Conservation (phyloP, 305 asterid genomes). For the Fraxinus sp. region DNA sequence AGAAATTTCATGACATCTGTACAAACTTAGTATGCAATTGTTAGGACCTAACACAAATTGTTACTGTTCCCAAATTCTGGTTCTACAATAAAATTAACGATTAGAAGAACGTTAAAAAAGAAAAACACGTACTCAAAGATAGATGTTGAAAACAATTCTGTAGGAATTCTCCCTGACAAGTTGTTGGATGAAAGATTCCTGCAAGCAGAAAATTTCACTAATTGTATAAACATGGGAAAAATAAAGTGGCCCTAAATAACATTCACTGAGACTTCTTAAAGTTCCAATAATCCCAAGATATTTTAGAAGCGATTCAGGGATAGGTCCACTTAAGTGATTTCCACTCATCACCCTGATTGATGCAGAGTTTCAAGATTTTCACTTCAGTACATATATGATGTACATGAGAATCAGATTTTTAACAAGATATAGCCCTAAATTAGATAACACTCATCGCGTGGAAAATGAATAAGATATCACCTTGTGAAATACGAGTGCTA, state of each 20-base stretch:
- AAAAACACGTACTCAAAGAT: conserved; percentile 55
- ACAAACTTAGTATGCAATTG: neutral
- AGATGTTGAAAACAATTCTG: conserved; percentile 50
- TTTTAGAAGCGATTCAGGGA: conserved; percentile 60
- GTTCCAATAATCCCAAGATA: conserved; percentile 48
- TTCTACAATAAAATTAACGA: neutral
- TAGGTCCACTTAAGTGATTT: conserved; percentile 54
- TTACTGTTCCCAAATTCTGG: neutral
- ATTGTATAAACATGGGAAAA: neutral
- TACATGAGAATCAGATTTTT: neutral
- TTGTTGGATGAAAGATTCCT: conserved; percentile 87
- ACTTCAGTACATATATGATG: neutral
- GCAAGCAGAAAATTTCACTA: conserved; percentile 14
- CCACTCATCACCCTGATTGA: conserved; percentile 59
- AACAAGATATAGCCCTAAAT: neutral
- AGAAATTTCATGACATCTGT: neutral
- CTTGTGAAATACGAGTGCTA: neutral
- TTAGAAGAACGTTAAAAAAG: neutral
- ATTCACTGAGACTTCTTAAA: conserved; percentile 39
- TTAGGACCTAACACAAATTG: neutral
- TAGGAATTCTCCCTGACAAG: conserved; percentile 70
- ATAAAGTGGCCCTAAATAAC: neutral
- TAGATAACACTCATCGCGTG: neutral
- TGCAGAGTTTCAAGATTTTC: conserved; percentile 1
- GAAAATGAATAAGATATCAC: neutral